Percentiles rank a stretch among this genome's conserved stretches.
Conservation (phyloP, 1,139 yeast genomes). For the Pichia sp. region DNA sequence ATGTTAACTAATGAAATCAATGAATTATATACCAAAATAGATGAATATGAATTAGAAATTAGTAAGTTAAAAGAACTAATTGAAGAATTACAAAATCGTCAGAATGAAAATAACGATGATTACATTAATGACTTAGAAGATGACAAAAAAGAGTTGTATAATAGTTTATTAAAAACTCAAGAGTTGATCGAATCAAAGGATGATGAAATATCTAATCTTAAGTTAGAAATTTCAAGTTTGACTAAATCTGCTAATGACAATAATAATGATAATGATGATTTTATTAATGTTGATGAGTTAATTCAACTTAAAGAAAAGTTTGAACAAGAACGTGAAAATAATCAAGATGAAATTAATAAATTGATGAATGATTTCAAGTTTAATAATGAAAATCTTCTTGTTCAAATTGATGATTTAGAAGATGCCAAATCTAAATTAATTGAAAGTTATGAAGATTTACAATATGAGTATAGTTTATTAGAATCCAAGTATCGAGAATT, state of each 20-base stretch:
- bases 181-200: constrained; percentile 4
- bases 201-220: constrained; percentile 7
- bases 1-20: constrained; percentile 14
- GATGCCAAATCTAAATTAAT: constrained; percentile 22
- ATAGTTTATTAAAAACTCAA: constrained; percentile 8
- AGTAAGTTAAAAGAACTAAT: constrained; percentile 2
- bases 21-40: constrained; percentile 10
- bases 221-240: constrained; percentile 3
- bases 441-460: constrained; percentile 19
- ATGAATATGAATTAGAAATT: constrained; percentile 9
- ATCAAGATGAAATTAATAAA: constrained; percentile 4
- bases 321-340: constrained; percentile 8
- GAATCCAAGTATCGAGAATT: constrained; percentile 5
- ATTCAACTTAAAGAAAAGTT: constrained; percentile 10
- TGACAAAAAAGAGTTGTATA: constrained; percentile 12
- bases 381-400: constrained; percentile 17
- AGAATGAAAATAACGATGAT: constrained; percentile 13
- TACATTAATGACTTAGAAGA: constrained; percentile 14
- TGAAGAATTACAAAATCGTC: constrained; percentile 1
- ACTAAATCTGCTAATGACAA: neutral
- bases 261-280: neutral
- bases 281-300: constrained; percentile 10
- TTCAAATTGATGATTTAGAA: constrained; percentile 19
- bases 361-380: constrained; percentile 1
- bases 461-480: constrained; percentile 9